Base-by-base conservation (phyloP, 768 basidiomycete species). In the Candolleomyces aberdarensis region DNA sequence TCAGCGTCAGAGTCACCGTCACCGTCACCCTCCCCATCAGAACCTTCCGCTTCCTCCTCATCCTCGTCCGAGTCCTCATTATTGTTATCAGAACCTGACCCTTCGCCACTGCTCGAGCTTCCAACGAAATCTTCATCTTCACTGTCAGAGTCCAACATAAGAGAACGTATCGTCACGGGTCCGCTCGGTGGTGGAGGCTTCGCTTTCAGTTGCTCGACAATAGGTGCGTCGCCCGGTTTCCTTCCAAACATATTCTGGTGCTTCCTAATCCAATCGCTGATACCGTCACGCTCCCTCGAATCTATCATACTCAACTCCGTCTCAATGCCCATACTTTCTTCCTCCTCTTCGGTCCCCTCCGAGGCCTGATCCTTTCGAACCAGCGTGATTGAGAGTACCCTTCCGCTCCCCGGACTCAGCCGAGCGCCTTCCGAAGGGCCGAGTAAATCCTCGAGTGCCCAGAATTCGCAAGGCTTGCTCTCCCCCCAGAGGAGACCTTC, bases 391-490 rank as follows among this genome's bases (percentile, higher is more conserved):
- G 86, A 82, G 65, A 87, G 90, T 39, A 84, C 88, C 47, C 88
- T 75, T 4, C 89, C 91, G 7, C 83, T 84, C 14, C 85, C 87
- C 22, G 83, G 85, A 50, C 87, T 74, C 22, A 89, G 70, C 52
- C 83, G 64, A 69, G 85, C 74, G 15, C 79, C 85, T 19, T 83
- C 83, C 26, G 67, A 70, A 60, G 76, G 80, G 56, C 76, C 72
- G 17, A 82, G 69, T n/a, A 92, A 71, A 63, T 87, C 83, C 49
- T 79, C 76, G 22, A 88, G 72, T 3, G 85, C 73, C 85, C 90
- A 92, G 66, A 89, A 92, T 64, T 90, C 87, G 67, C 87, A 90
- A 2, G 89, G 89, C 63, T 88, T 88, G 67, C 82, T 83, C 68
- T 91, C 86, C 22, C 87, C 89, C 83, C 87, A 88, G 8, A 92